These are phyloP conservation scores for Coemansia sp. DNA, from an alignment of 192 early-diverging fungal species.

Conservation along the genomic window DNA sequence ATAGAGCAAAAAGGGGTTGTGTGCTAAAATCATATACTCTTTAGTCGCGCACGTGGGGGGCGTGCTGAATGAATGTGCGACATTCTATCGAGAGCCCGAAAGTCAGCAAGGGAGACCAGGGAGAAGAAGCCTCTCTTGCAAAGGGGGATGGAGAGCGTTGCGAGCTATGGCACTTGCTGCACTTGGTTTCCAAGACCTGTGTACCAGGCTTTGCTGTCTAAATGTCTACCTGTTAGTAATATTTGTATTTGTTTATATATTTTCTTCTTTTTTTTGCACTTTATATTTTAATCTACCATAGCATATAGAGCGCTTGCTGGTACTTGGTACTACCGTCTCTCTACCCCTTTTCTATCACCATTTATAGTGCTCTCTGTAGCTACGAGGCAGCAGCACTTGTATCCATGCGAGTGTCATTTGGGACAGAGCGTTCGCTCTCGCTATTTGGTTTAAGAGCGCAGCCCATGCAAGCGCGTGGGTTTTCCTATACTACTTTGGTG, in stretches of 20 bases:
- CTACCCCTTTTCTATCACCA: neutral
- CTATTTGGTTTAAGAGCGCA: constrained; percentile 6
- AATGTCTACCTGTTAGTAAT: too few species aligned
- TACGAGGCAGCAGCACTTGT: neutral
- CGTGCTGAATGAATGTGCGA: neutral
- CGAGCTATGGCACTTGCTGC: neutral
- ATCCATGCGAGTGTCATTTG: constrained; percentile 2
- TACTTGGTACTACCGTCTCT: neutral
- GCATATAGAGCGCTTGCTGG: too few species aligned
- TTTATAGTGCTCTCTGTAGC: neutral
- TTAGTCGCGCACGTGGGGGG: neutral
- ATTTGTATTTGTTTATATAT: neutral
- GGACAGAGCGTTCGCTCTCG: constrained; percentile 1
- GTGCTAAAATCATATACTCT: neutral
- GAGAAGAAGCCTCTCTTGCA: neutral
- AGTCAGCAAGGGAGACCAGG: neutral
- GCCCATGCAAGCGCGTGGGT: constrained; percentile 13
- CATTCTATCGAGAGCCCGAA: constrained; percentile 1
- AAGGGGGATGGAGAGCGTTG: neutral
- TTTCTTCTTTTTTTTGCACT: neutral
- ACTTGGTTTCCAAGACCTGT: too few species aligned
- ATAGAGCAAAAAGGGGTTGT: neutral
- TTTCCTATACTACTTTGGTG: constrained; percentile 22
- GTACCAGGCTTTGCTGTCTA: neutral
- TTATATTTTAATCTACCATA: too few species aligned